Base-by-base conservation (phyloP, 192 early-diverging fungal species). In the Coemansia nantahalensis region DNA sequence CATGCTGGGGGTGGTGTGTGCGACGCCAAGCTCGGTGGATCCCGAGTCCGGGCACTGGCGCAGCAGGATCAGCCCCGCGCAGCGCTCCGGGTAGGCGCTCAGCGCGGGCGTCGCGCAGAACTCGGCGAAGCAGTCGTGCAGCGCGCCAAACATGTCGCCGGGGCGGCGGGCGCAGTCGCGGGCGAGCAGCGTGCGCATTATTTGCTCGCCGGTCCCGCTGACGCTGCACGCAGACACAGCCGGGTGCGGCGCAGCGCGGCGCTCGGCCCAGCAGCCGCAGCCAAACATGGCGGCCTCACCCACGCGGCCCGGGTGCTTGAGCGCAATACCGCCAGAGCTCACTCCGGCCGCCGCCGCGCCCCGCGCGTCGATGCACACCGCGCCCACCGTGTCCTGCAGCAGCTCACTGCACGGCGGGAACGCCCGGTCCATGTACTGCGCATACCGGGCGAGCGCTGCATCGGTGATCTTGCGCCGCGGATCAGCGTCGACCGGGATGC, bases 261-360 rank as follows among this genome's bases (percentile, higher is more conserved):
- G 69, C 39, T 88, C 78, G 7, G 90, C 86, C 90, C 90, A 95
- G 34, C 87, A 87, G 1, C 92, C 91, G 21, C 82, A 68, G 1
- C 90, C 90, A 72, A 81, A 92, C 56, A 88, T 63, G 5, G 91
- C 93, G 0, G 93, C 91, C 77, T 94, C 90, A 14, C 92, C 90
- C 14, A 96, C 72, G 6, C 93, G 74, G 2, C 92, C 92, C 0
- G 90, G 85, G 15, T 75, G 68, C 52, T 94, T 96, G 18, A 94
- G 76, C 2, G 86, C 82, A 45, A 94, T 91, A 0, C 93, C 93
- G 18, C 93, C 93, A 41, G 86, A 90, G 57, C 86, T 90, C 1
- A 94, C 92, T 2, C 86, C 90, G 1, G 89, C 68, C 0, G 84
- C 79, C 14, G 91, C 61, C 39, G 78, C 70, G 8, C 90, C 91